Evolutionary conservation across 179 eudicot species (phyloP), one percentile per base, ranked within the genome.

Genomic region (Heliamphora ciliata): DNA sequence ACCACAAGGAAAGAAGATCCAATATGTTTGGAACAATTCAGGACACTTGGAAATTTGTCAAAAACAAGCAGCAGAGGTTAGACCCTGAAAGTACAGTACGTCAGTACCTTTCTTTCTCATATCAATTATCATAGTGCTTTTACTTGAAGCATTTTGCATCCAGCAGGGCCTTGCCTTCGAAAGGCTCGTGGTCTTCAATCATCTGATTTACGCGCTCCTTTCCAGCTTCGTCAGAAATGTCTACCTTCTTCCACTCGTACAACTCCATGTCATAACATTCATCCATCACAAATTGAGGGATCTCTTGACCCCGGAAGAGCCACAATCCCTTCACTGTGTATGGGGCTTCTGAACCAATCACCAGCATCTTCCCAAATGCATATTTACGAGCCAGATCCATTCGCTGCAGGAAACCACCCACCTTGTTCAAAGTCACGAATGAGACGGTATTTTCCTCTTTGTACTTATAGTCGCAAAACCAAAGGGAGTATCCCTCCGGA

Each of bases 401-500:
- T 47, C 94, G 77, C 78, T 91, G 94, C 24, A 92, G 86, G 77
- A 92, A 92, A 0, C 96, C 96, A 63, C 94, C 71, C 4, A 92
- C 91, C 84, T 92, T 92, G 86, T 92, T 92, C 70, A 92, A 8
- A 2, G 96, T 92, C n/a, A 92, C 92, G 48, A 88, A 92, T 11
- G 94, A 92, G 50, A 92, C 96, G 0, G 88, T 91, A 81, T 92
- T 92, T 80, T 92, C 96, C 1, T 92, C 93, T 13, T 92, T 88
- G 88, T 92, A 91, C 84, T 92, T 92, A 91, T 89, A 92, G 85
- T 92, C 91, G 80, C 94, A 92, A 81, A 92, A 93, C 97, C 97
- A 93, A 13, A 93, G 87, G 9, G 97, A 94, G 89, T 92, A 94
- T 52, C 98, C 98, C 82, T 92, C 93, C 0, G 98, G 92, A 79